phyloP scores from a whole-genome alignment of 495 filamentous ascomycete species.

The Lepidopterella palustris region DNA sequence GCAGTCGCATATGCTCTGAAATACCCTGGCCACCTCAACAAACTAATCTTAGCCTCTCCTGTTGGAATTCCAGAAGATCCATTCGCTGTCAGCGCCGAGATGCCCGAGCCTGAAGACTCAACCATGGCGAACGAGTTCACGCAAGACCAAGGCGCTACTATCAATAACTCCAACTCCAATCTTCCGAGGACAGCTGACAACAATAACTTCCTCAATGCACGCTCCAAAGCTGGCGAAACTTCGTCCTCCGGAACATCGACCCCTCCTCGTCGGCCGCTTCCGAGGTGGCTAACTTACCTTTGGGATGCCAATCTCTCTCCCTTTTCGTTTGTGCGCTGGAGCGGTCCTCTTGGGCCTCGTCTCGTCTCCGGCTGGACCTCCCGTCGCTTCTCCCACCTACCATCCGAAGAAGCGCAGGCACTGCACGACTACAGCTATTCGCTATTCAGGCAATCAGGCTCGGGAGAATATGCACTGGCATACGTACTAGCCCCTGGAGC shows the following conservation, averaged over 20 bases:
- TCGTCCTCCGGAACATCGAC: constrained; percentile 17
- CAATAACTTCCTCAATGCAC: constrained; percentile 54
- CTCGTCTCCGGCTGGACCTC: constrained; percentile 93
- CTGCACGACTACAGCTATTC: constrained; percentile 90
- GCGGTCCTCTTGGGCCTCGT: constrained; percentile 85
- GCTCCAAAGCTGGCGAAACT: constrained; percentile 34
- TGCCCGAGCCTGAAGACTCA: constrained; percentile 69
- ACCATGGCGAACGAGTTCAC: constrained; percentile 65
- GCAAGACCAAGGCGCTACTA: constrained; percentile 60
- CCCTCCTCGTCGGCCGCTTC: constrained; percentile 55
- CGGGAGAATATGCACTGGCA: constrained; percentile 87
- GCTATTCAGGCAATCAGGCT: constrained; percentile 88
- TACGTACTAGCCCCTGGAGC: constrained; percentile 92
- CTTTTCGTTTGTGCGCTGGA: constrained; percentile 80
- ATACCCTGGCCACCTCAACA: constrained; percentile 88
- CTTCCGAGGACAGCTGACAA: constrained; percentile 43
- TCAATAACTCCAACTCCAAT: constrained; percentile 29
- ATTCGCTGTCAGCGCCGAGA: constrained; percentile 72
- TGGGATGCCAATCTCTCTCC: constrained; percentile 98
- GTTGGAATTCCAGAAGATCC: constrained; percentile 95
- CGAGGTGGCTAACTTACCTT: constrained; percentile 81
- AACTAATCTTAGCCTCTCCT: constrained; percentile 88
- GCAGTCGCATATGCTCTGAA: constrained; percentile 92
- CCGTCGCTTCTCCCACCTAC: constrained; percentile 83
- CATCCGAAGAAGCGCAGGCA: constrained; percentile 69